Base-by-base conservation (phyloP, 139 green algal genomes). In the Tetradesmus lagerheimii region DNA sequence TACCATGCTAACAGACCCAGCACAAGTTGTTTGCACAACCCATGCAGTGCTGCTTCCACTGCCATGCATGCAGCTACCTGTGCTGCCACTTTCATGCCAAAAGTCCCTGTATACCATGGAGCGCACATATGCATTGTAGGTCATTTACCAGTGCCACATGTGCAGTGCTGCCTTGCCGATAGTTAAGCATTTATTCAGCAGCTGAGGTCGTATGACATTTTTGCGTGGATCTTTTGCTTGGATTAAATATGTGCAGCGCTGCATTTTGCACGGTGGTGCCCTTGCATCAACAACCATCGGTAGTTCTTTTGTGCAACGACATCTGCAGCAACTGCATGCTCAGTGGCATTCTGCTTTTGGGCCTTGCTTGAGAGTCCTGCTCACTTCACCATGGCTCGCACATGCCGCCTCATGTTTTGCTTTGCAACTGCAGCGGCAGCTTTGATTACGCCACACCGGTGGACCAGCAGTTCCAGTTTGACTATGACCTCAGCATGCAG, bases 391-490 rank as follows among this genome's bases (percentile, higher is more conserved):
- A 45, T 37, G 66, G 37, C 27, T 27, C 37, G 71, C 71, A 45
- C 5, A 23, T 47, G 15, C 75, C 1, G 16, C 14, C 23, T 16
- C 39, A 62, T 84, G 39, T 84, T 25, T 35, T 23, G 8, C 53
- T 12, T 38, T 62, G 27, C 47, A 37, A 20, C 71, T 45, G 38
- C 83, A 88, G 76, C 90, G 93, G 93, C 89, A 94, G 91, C 1
- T 90, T 90, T 53, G 93, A 94, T 64, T 92, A 94, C 50, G 88
- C 92, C 1, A 95, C 93, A 5, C 93, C 93, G 0, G 84, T 92
- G n/a, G 93, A 95, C 27, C 93, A 94, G 91, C 89, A 90, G 43
- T 95, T 95, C 74, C 89, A 91, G 15, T 84, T 95, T 79, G 91
- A 93, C 27, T 95, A 95, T 78, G 93, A 92, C 12, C 41, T 91